Evolutionary conservation across 129 eudicot genomes (phyloP), one percentile per base, ranked within the genome.

Genomic region (Flaveria sonorensis): DNA sequence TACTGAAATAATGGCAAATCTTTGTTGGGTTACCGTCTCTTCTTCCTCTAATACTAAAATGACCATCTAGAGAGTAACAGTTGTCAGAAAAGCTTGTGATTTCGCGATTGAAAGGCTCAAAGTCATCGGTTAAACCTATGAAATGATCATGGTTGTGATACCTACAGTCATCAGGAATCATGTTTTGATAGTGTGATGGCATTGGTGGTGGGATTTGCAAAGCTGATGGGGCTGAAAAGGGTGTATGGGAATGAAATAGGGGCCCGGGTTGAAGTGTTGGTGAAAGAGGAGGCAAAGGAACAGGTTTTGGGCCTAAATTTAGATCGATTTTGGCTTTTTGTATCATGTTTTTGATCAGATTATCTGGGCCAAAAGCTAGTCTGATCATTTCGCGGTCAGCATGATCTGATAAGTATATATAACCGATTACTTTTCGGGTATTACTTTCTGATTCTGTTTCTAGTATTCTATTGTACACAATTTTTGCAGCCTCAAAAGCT

Each of bases 1-100:
- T 89, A 61, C 57, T 87, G 82, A 87, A 91, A 72, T 91, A 91
- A 72, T 87, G 97, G 61, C 97, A 91, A 59, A 79, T 59, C 83
- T 91, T 91, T 11, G 59, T 71, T 1, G 81, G 83, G 3, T 67
- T 78, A 32, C 72, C 79, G 13, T 72, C 81, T 20, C 86, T 76
- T 56, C 75, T 62, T 67, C 89, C 83, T 62, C 85, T 77, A 47
- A 71, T 15, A 40, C 85, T 59, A 48, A 70, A 24, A 69, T 42
- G 70, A 21, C 72, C 60, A 61, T 71, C 89, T 0, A 77, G 74
- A 47, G 63, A 77, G 30, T 77, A 81, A 69, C 73, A 78, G 47
- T 72, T 83, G 16, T 78, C 79, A 0, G 83, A 43, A 32, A 83
- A 81, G 65, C 47, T 55, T 3, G 81, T 36, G 40, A 36, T 36